Evolutionary conservation across 2,329 filamentous ascomycete species (phyloP).

Genomic region (Fusarium sp.): DNA sequence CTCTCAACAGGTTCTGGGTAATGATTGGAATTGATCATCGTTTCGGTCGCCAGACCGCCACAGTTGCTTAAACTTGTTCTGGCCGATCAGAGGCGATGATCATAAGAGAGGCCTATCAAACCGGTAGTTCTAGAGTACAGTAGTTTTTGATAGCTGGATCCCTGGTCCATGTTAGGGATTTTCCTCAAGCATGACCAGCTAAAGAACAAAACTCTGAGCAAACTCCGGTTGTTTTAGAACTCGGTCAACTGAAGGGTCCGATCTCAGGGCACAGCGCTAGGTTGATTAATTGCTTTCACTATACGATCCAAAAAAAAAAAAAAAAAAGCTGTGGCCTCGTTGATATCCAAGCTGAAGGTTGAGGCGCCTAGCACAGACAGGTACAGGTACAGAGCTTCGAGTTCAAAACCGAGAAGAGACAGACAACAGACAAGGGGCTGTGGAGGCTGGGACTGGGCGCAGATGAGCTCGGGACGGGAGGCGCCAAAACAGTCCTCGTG

Average conservation of each 20-base stretch:
- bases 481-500: conserved; percentile 30
- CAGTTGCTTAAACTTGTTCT: conserved; percentile 6
- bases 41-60: conserved; percentile 30
- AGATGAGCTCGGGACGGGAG: not conserved
- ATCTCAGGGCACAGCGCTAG: not conserved
- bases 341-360: conserved; percentile 32
- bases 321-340: conserved; percentile 22
- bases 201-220: conserved; percentile 6
- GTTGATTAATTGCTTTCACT: not conserved
- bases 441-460: conserved; percentile 35
- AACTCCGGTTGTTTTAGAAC: conserved; percentile 26
- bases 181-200: conserved; percentile 4
- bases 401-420: conserved; percentile 23
- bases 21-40: conserved; percentile 29
- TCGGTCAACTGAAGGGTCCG: conserved; percentile 23
- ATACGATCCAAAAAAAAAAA: not conserved
- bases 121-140: not conserved
- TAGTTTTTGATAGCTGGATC: not conserved
- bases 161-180: conserved; percentile 12
- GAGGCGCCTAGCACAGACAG: not conserved
- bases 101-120: not conserved
- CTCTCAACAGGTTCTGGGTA: not conserved
- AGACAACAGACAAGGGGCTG: conserved; percentile 20
- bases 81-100: conserved; percentile 30
- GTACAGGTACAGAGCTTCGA: conserved; percentile 13